Base-by-base conservation (phyloP, 2,329 filamentous ascomycete species). In the Dothideomycetes sp. region DNA sequence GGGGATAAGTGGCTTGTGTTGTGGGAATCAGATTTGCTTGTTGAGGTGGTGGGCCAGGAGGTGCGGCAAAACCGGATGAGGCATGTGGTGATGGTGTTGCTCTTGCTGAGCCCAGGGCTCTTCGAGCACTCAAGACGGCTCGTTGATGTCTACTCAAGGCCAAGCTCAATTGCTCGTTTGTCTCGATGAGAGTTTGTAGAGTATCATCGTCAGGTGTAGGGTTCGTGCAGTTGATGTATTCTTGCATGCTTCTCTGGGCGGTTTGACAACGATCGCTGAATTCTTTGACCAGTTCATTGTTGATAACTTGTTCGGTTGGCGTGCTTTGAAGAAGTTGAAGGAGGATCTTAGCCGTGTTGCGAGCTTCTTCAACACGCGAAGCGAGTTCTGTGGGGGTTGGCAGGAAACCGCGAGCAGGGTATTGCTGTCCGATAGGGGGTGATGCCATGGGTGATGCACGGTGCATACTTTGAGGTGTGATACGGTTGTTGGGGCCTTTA, bases 171-270 rank as follows among this genome's bases (percentile, higher is more conserved):
- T 89, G 83, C 61, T 96, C 91, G 58, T 94, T 94, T 11, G 86
- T 91, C 61, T 95, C 87, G 54, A 98, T 94, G 47, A 98, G 68
- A 11, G 79, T 88, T 57, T 91, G 79, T 74, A 96, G 86, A 1
- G 89, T 96, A 51, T 94, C 82, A 54, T 94, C 89, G 60, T 96
- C 91, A 0, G 89, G 88, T 1, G 76, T 59, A 0, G 89, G 88
- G 56, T 85, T 75, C 43, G 82, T 79, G 33, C 80, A 76, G 29
- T 79, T 71, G 69, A 96, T 94, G 64, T 93, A 96, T 22, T 71
- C 71, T 55, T 95, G 87, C 51, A 96, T 78, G 55, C 82, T 85
- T 40, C 80, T 74, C 38, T 84, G 81, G 4, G 89, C 89, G 41
- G 78, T 75, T 48, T 81, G 78, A 57, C 89, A 96, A 17, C 91